Percentiles rank a stretch among this genome's conserved stretches.
Conservation (phyloP, 2,329 filamentous ascomycete species). For the Hyphodiscus sp. region DNA sequence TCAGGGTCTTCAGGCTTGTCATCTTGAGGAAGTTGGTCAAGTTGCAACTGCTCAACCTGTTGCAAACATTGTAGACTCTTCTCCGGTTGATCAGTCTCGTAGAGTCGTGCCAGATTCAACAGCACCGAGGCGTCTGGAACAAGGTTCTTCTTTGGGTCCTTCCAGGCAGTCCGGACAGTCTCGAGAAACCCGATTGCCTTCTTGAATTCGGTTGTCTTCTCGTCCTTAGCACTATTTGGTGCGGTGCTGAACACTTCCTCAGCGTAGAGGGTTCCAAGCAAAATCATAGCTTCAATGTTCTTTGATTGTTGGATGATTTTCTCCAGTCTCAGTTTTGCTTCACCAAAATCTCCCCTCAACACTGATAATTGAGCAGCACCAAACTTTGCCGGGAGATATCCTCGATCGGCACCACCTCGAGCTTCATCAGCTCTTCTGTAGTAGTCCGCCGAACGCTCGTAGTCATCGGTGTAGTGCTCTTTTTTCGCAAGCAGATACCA, state of each 20-base stretch:
- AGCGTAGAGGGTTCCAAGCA: conserved; percentile 86
- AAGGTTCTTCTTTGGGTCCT: conserved; percentile 80
- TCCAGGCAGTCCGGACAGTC: conserved; percentile 80
- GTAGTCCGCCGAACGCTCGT: conserved; percentile 71
- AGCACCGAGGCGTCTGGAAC: conserved; percentile 79
- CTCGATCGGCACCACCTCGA: conserved; percentile 81
- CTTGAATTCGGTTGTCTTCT: conserved; percentile 77
- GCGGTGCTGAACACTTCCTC: conserved; percentile 87
- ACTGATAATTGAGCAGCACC: conserved; percentile 87
- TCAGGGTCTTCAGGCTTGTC: conserved; percentile 55
- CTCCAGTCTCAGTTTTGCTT: conserved; percentile 88
- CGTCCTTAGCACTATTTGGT: conserved; percentile 67
- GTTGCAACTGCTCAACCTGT: conserved; percentile 85
- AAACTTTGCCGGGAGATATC: conserved; percentile 91
- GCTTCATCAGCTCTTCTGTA: conserved; percentile 90
- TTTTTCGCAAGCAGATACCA: conserved; percentile 94
- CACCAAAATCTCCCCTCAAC: conserved; percentile 74
- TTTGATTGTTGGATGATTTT: conserved; percentile 87
- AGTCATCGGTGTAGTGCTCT: conserved; percentile 75
- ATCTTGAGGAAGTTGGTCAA: conserved; percentile 68
- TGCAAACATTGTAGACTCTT: conserved; percentile 88
- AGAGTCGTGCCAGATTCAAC: conserved; percentile 84
- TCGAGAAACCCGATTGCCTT: conserved; percentile 85
- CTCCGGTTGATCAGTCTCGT: conserved; percentile 78
- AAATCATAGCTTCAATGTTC: conserved; percentile 80